These are phyloP conservation scores for Alternaria conjuncta DNA, from an alignment of 2,329 filamentous ascomycete genomes.

Conservation along the genomic window DNA sequence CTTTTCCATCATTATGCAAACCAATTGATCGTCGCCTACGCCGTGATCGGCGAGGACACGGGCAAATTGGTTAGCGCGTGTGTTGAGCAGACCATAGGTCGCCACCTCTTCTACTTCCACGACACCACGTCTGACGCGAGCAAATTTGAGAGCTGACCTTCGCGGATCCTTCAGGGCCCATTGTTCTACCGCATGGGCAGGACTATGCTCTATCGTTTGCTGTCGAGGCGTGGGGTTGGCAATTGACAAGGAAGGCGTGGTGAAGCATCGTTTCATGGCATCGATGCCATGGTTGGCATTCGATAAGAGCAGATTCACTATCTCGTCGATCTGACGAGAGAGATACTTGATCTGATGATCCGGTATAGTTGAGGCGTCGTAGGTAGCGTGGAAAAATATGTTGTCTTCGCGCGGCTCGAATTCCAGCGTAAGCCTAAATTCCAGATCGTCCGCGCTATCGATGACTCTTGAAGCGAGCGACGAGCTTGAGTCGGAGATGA, in stretches of 20 bases:
- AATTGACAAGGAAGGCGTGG: conserved; percentile 45
- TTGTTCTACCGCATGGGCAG: conserved; percentile 60
- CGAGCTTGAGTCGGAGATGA: conserved; percentile 46
- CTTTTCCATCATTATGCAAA: conserved; percentile 82
- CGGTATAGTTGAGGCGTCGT: conserved; percentile 61
- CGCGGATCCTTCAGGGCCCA: conserved; percentile 58
- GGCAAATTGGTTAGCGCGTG: conserved; percentile 68
- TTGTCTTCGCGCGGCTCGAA: conserved; percentile 66
- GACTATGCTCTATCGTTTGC: conserved; percentile 29
- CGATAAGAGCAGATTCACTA: conserved; percentile 56
- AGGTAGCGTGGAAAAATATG: conserved; percentile 63
- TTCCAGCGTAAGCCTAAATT: conserved; percentile 78
- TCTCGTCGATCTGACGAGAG: conserved; percentile 64
- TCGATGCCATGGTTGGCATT: conserved; percentile 43
- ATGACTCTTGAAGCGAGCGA: conserved; percentile 59
- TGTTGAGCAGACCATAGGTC: conserved; percentile 71
- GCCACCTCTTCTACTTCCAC: conserved; percentile 53
- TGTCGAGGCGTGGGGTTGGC: conserved; percentile 47
- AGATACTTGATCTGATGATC: conserved; percentile 63
- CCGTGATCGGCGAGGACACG: conserved; percentile 59
- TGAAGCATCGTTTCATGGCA: conserved; percentile 31
- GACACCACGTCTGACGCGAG: conserved; percentile 50
- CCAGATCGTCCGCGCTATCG: conserved; percentile 72
- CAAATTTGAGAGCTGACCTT: conserved; percentile 70
- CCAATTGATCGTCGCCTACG: conserved; percentile 60